Conservation (phyloP, 352 stramenopile genomes). For the Pythium myriotylum region DNA sequence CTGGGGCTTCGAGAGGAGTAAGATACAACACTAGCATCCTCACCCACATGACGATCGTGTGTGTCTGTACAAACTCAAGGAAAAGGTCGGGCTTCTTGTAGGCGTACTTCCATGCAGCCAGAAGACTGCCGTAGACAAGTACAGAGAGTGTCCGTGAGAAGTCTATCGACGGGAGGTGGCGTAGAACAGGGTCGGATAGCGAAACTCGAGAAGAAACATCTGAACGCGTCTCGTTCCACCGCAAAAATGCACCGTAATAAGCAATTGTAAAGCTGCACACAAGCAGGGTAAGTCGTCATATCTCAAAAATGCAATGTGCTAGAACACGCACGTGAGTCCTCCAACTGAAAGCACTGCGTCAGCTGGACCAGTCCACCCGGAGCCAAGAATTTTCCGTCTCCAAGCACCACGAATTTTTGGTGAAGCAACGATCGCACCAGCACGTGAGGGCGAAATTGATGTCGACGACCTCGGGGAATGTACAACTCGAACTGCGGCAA, state of each 20-base stretch:
- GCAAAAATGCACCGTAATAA: constrained; percentile 34
- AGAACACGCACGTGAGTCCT: constrained; percentile 12
- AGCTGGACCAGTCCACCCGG: constrained; percentile 20
- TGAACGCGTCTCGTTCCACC: constrained; percentile 35
- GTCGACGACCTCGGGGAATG: constrained; percentile 33
- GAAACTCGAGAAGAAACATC: constrained; percentile 32
- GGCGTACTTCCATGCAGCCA: constrained; percentile 29
- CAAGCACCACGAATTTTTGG: constrained; percentile 17
- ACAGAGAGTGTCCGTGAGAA: constrained; percentile 34
- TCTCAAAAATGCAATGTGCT: background rate
- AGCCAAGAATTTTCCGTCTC: constrained; percentile 22
- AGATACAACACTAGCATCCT: constrained; percentile 44
- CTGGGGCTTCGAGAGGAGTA: constrained; percentile 33
- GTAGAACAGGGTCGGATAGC: constrained; percentile 36
- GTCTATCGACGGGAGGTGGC: constrained; percentile 26
- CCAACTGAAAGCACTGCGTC: constrained; percentile 13
- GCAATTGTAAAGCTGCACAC: constrained; percentile 29
- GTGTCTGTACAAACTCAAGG: constrained; percentile 37
- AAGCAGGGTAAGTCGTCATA: background rate
- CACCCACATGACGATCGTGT: constrained; percentile 37
- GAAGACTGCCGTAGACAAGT: constrained; percentile 36
- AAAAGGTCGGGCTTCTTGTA: constrained; percentile 39
- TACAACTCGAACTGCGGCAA: constrained; percentile 37
- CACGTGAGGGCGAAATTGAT: background rate
- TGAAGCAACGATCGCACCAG: background rate